These are phyloP conservation scores for Venturia asperata DNA, from an alignment of 2,329 filamentous ascomycete genomes.

Conservation along the genomic window DNA sequence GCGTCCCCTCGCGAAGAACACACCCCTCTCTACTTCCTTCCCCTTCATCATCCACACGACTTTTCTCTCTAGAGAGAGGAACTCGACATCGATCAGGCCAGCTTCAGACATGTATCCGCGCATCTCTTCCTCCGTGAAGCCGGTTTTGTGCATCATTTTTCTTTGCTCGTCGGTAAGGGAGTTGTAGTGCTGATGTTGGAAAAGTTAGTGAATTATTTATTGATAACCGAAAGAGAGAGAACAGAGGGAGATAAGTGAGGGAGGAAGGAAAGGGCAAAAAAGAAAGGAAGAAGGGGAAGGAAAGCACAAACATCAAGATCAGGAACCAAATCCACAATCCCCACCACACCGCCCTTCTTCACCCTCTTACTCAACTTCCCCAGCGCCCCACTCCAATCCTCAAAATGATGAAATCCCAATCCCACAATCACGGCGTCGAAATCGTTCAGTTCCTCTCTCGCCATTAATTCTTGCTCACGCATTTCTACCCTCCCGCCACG, in stretches of 20 bases:
- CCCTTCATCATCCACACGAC: constrained; percentile 14
- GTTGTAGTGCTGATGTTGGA: constrained; percentile 10
- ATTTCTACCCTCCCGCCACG: background rate
- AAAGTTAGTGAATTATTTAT: too few relatives aligned
- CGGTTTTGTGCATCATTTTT: constrained; percentile 14
- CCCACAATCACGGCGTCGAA: constrained; percentile 16
- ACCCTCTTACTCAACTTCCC: constrained; percentile 7
- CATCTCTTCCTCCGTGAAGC: constrained; percentile 19
- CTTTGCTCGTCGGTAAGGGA: constrained; percentile 8
- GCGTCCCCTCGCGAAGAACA: constrained; percentile 18
- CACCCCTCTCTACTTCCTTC: constrained; percentile 1
- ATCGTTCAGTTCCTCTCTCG: background rate
- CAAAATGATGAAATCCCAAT: constrained; percentile 17
- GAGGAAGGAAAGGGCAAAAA: background rate
- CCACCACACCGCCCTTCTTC: constrained; percentile 12
- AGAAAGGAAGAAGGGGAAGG: background rate
- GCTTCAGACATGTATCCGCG: constrained; percentile 16
- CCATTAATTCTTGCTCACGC: background rate
- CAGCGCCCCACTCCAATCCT: background rate
- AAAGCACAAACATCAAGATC: constrained; percentile 6
- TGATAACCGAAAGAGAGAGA: too few relatives aligned
- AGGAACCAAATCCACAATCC: constrained; percentile 16
- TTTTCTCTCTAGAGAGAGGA: background rate
- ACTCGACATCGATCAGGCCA: constrained; percentile 14
- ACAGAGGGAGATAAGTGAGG: too few relatives aligned